Evolutionary conservation across 176 grass and related monocot species (phyloP).

Genomic region (Miscanthus lutarioriparius): DNA sequence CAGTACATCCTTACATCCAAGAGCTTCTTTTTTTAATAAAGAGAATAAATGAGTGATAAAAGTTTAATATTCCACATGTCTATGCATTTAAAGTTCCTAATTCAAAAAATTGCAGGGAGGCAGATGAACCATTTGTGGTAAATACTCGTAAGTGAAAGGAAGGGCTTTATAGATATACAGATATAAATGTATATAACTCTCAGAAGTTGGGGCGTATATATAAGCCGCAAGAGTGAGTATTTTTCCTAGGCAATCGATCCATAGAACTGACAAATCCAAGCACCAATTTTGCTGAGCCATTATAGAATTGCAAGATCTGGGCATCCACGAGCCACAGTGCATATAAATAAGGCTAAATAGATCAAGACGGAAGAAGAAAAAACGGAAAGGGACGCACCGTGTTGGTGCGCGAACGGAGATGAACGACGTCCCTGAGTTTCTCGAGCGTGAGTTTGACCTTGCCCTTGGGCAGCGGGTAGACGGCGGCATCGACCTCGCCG

Average conservation of each 20-base stretch:
- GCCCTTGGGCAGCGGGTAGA: slow-evolving; percentile 88
- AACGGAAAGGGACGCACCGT: slow-evolving; percentile 46
- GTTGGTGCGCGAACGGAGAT: slow-evolving; percentile 84
- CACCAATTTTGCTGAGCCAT: neutral
- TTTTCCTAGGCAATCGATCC: neutral
- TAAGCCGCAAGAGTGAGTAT: neutral
- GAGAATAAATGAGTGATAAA: no score
- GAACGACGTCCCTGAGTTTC: slow-evolving; percentile 74
- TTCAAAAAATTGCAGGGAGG: neutral
- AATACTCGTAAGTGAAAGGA: neutral
- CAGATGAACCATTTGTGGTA: neutral
- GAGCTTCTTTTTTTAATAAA: neutral
- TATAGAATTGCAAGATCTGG: neutral
- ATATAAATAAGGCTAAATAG: neutral
- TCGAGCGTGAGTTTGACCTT: slow-evolving; percentile 73
- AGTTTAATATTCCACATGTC: no score
- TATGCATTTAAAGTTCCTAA: neutral
- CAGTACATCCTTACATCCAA: neutral
- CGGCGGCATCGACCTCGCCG: slow-evolving; percentile 64
- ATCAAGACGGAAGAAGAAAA: neutral
- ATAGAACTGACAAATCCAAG: neutral
- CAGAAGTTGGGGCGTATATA: neutral
- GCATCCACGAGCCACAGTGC: neutral
- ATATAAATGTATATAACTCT: neutral
- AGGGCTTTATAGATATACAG: neutral